These are phyloP conservation scores for Moesziomyces sp. DNA, from an alignment of 1,284 basidiomycete genomes.

Conservation along the genomic window DNA sequence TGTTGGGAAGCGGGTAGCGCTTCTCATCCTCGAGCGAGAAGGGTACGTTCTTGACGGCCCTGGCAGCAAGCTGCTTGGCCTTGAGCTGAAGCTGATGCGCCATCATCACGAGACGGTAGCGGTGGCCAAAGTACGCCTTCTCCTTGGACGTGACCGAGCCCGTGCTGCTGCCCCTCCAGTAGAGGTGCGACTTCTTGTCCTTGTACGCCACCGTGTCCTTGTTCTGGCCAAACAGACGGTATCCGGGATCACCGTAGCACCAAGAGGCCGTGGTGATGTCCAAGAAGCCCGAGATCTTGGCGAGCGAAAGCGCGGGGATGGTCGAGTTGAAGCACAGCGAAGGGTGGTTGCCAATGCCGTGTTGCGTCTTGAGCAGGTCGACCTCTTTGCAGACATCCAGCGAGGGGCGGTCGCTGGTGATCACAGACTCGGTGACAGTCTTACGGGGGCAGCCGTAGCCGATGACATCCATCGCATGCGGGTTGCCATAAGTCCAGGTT, in stretches of 20 bases:
- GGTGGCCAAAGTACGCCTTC: conserved; percentile 10
- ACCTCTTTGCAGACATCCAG: conserved; percentile 21
- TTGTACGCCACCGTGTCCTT: conserved; percentile 19
- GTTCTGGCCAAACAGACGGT: conserved; percentile 10
- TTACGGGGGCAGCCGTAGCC: conserved; percentile 15
- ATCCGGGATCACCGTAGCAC: conserved; percentile 16
- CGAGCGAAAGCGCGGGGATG: conserved; percentile 17
- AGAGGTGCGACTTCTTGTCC: conserved; percentile 27
- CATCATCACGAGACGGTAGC: conserved; percentile 25
- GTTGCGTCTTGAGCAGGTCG: conserved; percentile 12
- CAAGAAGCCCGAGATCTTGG: conserved; percentile 23
- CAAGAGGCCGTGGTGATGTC: conserved; percentile 35
- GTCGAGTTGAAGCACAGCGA: conserved; percentile 20
- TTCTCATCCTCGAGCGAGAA: conserved; percentile 2
- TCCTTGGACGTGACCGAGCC: neutral
- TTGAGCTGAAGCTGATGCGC: conserved; percentile 17
- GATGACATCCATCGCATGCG: conserved; percentile 2
- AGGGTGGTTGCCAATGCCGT: conserved; percentile 13
- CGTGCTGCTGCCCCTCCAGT: conserved; percentile 35
- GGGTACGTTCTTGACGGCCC: neutral
- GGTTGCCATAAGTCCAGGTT: neutral
- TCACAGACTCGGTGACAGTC: conserved; percentile 5
- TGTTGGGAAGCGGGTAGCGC: conserved; percentile 14
- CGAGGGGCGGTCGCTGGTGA: conserved; percentile 26
- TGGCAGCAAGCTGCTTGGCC: conserved; percentile 6